Conservation (phyloP, 768 basidiomycete species). For the Mycena chlorophos region DNA sequence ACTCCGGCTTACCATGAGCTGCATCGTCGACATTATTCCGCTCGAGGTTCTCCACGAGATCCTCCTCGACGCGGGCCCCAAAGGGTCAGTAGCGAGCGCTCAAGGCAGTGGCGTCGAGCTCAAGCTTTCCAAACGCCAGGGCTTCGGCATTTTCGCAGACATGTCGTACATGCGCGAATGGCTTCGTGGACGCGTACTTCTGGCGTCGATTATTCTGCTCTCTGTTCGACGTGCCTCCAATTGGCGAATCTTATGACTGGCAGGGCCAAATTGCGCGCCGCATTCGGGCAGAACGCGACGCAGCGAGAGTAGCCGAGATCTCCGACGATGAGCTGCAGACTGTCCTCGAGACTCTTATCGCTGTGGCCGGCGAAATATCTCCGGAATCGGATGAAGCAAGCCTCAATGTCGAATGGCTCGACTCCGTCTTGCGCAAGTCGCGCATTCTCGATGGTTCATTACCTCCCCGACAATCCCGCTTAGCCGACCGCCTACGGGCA, state of each 20-base stretch:
- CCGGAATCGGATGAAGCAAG: constrained; percentile 26
- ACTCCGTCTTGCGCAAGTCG: constrained; percentile 40
- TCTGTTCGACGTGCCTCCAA: constrained; percentile 68
- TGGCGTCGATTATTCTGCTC: constrained; percentile 68
- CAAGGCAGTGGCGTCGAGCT: background rate
- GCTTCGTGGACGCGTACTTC: constrained; percentile 54
- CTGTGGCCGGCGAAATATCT: constrained; percentile 38
- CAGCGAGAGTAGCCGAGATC: constrained; percentile 4
- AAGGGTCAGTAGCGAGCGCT: too few relatives aligned
- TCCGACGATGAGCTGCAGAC: background rate
- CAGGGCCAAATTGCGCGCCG: constrained; percentile 40
- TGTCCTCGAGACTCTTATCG: constrained; percentile 41
- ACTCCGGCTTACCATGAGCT: too few relatives aligned
- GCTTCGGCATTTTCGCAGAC: constrained; percentile 60
- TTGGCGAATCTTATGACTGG: constrained; percentile 29
- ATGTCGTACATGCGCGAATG: constrained; percentile 42
- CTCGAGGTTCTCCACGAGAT: constrained; percentile 5
- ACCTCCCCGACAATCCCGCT: constrained; percentile 29
- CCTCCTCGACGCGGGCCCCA: too few relatives aligned
- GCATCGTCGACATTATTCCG: too few relatives aligned
- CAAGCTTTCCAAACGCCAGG: constrained; percentile 55
- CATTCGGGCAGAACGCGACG: constrained; percentile 41
- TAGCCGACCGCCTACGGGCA: constrained; percentile 47
- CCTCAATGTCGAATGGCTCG: constrained; percentile 47
- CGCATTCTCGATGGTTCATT: constrained; percentile 32